A percentile compares a stretch with the other conserved stretches of the same genome.
Conservation (phyloP, 2,329 filamentous ascomycete species). For the Ceratocystis destructans region DNA sequence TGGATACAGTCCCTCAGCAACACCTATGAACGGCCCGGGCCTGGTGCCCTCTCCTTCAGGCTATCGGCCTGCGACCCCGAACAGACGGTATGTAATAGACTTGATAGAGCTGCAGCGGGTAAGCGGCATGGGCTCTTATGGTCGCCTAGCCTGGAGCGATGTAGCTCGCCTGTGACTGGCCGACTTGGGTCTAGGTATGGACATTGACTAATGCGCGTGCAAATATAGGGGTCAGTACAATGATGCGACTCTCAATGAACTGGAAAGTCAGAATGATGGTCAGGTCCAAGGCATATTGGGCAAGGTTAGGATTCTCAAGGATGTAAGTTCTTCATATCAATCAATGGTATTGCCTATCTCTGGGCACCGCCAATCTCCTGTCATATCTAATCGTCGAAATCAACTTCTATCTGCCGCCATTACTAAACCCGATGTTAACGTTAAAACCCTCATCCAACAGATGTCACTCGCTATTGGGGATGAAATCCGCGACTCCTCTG, state of each 20-base stretch:
- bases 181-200: too few relatives aligned
- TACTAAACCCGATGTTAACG: too few relatives aligned
- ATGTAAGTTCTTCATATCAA: constrained; percentile 42
- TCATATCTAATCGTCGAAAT: too few relatives aligned
- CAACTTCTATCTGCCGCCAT: too few relatives aligned
- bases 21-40: constrained; percentile 12
- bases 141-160: too few relatives aligned
- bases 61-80: constrained; percentile 58
- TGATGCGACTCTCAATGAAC: constrained; percentile 76
- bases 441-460: constrained; percentile 30
- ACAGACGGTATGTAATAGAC: constrained; percentile 40
- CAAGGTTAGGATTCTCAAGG: constrained; percentile 80
- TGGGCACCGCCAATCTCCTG: too few relatives aligned
- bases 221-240: constrained; percentile 68
- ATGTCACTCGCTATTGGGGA: constrained; percentile 88
- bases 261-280: constrained; percentile 89
- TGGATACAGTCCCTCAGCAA: constrained; percentile 19
- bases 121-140: too few relatives aligned
- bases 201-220: background rate
- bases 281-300: constrained; percentile 82
- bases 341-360: background rate
- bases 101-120: too few relatives aligned
- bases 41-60: constrained; percentile 24
- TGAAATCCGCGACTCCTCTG: constrained; percentile 81
- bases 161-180: too few relatives aligned